phyloP scores from a whole-genome alignment of 371 early-diverging fungal genomes.

The Mortierella sp. region DNA sequence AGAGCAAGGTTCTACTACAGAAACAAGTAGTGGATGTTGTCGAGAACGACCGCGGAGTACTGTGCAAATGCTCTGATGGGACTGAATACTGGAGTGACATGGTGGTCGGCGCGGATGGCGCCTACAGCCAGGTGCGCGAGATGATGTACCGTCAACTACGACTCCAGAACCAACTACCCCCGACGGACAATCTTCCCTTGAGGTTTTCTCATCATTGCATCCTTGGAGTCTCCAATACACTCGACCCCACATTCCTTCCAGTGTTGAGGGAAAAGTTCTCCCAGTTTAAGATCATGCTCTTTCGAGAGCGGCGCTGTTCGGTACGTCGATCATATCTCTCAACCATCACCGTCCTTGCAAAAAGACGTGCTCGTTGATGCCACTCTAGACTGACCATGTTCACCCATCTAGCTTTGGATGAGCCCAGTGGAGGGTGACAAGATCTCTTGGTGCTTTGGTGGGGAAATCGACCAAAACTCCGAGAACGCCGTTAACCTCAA shows the following conservation, averaged over 20 bases:
- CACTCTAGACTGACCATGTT: not conserved
- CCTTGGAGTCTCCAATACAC: conserved; percentile 30
- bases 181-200: conserved; percentile 14
- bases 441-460: conserved; percentile 46
- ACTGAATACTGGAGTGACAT: conserved; percentile 27
- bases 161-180: conserved; percentile 8
- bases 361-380: too few relatives aligned
- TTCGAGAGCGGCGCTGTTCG: conserved; percentile 16
- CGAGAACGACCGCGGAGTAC: conserved; percentile 20
- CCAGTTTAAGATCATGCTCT: conserved; percentile 31
- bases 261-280: conserved; percentile 16
- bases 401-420: conserved; percentile 24
- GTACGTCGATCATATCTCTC: conserved; percentile 7
- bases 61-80: conserved; percentile 23
- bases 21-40: conserved; percentile 24
- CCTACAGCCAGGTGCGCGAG: conserved; percentile 36
- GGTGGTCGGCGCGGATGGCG: conserved; percentile 43
- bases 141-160: conserved; percentile 14
- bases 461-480: conserved; percentile 6
- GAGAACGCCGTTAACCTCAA: not conserved
- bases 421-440: conserved; percentile 30
- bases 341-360: too few relatives aligned
- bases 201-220: conserved; percentile 23
- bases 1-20: conserved; percentile 11
- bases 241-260: conserved; percentile 21